phyloP scores from a whole-genome alignment of 208 protist genomes.

The Naegleria gruberi region DNA sequence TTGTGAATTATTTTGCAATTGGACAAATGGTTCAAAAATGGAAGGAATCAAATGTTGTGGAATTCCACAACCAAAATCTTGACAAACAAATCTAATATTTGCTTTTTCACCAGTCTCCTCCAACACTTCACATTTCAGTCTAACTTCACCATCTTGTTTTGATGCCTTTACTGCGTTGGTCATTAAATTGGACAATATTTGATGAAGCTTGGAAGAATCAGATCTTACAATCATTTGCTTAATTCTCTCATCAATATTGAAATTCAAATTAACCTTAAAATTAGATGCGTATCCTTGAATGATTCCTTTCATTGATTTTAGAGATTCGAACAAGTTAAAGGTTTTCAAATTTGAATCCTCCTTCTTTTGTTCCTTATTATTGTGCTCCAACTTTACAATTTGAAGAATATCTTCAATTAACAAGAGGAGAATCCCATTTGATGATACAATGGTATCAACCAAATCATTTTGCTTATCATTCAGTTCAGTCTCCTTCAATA shows the following conservation, averaged over 20 bases:
- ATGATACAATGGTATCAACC: background rate
- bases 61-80: too few species aligned
- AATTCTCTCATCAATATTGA: background rate
- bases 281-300: background rate
- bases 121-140: too few species aligned
- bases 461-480: background rate
- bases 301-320: background rate
- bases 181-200: background rate
- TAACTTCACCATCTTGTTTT: background rate
- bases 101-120: too few species aligned
- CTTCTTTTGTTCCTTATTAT: background rate
- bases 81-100: too few species aligned
- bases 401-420: background rate
- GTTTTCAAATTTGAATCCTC: too few species aligned
- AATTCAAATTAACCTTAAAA: background rate
- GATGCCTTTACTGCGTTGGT: background rate
- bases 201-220: background rate
- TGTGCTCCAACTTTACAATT: background rate
- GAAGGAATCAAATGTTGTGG: too few species aligned
- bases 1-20: too few species aligned
- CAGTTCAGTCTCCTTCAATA: background rate
- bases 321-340: background rate
- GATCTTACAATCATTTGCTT: background rate
- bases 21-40: too few species aligned
- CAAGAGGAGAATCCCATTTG: background rate